These are phyloP conservation scores for Beauveria pseudobassiana DNA, from an alignment of 2,329 filamentous ascomycete genomes.

Conservation along the genomic window DNA sequence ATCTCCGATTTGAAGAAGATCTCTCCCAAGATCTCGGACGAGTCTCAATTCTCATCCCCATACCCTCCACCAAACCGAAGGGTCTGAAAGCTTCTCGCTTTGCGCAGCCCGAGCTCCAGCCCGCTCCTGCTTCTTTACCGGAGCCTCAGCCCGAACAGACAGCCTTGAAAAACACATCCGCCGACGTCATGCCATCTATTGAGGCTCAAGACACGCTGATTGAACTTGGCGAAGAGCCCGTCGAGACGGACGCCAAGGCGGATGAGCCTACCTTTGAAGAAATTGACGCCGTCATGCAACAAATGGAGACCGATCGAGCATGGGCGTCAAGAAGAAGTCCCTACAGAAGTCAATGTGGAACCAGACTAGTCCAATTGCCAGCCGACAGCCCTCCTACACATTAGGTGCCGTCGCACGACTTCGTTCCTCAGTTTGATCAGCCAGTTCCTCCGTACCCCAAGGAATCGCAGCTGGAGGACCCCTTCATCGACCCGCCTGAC, in stretches of 20 bases:
- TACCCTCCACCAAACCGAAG: slow-evolving; percentile 34
- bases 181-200: slow-evolving; percentile 8
- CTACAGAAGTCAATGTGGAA: slow-evolving; percentile 40
- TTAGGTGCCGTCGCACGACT: not conserved
- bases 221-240: slow-evolving; percentile 15
- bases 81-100: slow-evolving; percentile 38
- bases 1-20: not conserved
- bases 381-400: slow-evolving; percentile 2
- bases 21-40: slow-evolving; percentile 18
- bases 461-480: slow-evolving; percentile 48
- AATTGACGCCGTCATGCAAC: slow-evolving; percentile 87
- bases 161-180: not conserved
- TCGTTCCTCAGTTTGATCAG: slow-evolving; percentile 4
- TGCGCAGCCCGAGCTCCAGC: slow-evolving; percentile 32
- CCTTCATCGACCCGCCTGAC: slow-evolving; percentile 49
- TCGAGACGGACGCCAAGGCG: slow-evolving; percentile 21
- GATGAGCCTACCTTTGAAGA: slow-evolving; percentile 61
- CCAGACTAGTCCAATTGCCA: slow-evolving; percentile 32
- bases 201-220: slow-evolving; percentile 14
- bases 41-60: slow-evolving; percentile 43
- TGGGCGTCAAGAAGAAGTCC: slow-evolving; percentile 59
- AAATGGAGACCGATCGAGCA: slow-evolving; percentile 64
- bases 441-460: slow-evolving; percentile 1
- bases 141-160: slow-evolving; percentile 16
- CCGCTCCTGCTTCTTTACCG: slow-evolving; percentile 10